Conservation (phyloP, 2,329 filamentous ascomycete genomes). For the Colletotrichum echinochloae region DNA sequence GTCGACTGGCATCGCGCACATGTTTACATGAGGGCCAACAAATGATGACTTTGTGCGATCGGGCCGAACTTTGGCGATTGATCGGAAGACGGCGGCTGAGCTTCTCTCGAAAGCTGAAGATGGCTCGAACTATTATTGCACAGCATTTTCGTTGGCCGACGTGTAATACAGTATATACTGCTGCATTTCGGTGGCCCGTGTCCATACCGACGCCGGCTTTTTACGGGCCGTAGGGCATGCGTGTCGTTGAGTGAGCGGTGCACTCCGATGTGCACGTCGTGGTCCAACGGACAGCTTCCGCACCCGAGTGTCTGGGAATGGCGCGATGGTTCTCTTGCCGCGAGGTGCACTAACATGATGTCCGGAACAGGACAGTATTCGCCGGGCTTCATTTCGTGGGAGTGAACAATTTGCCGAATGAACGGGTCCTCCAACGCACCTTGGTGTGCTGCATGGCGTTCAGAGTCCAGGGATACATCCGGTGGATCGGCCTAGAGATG, state of each 20-base stretch:
- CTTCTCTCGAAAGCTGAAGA: background rate
- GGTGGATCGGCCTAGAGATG: background rate
- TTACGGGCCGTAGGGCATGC: background rate
- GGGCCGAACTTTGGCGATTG: background rate
- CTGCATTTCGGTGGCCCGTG: background rate
- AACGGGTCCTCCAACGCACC: conserved; percentile 16
- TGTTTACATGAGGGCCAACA: conserved; percentile 8
- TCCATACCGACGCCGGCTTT: background rate
- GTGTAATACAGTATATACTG: background rate
- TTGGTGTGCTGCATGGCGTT: conserved; percentile 28
- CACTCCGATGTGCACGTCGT: conserved; percentile 2
- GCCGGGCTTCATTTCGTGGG: conserved; percentile 19
- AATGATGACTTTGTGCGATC: background rate
- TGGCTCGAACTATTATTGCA: conserved; percentile 4
- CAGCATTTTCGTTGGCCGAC: background rate
- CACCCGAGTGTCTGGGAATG: conserved; percentile 34
- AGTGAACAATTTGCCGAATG: conserved; percentile 26
- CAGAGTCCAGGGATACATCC: conserved; percentile 21
- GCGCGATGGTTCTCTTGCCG: conserved; percentile 34
- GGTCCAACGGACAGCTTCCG: conserved; percentile 2
- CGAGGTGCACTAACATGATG: conserved; percentile 36
- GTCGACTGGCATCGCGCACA: background rate
- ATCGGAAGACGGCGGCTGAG: background rate
- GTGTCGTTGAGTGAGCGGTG: background rate
- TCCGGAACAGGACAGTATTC: conserved; percentile 30